Evolutionary conservation across 2,329 filamentous ascomycete genomes (phyloP).

Genomic region (Phyllosticta capitalensis): DNA sequence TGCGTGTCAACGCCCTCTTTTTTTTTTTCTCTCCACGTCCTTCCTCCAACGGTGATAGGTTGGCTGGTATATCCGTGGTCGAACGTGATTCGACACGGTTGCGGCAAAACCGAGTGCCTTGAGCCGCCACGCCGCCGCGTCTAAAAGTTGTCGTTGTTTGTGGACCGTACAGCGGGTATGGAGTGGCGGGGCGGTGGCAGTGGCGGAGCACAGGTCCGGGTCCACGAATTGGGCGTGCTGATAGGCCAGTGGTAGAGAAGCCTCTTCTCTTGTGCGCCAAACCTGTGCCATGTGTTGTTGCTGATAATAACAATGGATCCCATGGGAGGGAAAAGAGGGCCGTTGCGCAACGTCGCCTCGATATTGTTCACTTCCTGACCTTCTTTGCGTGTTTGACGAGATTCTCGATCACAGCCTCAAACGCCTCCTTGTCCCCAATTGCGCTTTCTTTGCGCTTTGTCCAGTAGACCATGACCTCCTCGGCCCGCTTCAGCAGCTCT

Average conservation of each 20-base stretch:
- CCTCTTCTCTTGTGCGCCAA: not conserved
- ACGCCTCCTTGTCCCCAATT: constrained; percentile 81
- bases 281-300: not conserved
- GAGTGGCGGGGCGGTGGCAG: not conserved
- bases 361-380: constrained; percentile 54
- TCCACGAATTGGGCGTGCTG: not conserved
- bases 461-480: constrained; percentile 80
- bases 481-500: constrained; percentile 60
- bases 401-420: constrained; percentile 95
- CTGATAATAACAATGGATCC: not conserved
- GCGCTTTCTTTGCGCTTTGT: constrained; percentile 76
- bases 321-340: not conserved
- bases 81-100: not conserved
- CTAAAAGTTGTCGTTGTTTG: not conserved
- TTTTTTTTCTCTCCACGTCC: not conserved
- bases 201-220: not conserved
- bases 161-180: not conserved
- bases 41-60: not conserved
- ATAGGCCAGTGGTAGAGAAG: not conserved
- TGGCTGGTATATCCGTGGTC: not conserved
- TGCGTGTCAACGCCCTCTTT: not conserved
- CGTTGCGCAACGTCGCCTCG: not conserved
- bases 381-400: constrained; percentile 84
- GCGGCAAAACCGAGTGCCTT: not conserved
- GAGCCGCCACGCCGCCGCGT: not conserved